A percentile compares a stretch with the other conserved stretches of the same genome.
These are phyloP conservation scores for Pseudogymnoascus sp. DNA, from an alignment of 2,329 filamentous ascomycete species.

Conservation along the genomic window DNA sequence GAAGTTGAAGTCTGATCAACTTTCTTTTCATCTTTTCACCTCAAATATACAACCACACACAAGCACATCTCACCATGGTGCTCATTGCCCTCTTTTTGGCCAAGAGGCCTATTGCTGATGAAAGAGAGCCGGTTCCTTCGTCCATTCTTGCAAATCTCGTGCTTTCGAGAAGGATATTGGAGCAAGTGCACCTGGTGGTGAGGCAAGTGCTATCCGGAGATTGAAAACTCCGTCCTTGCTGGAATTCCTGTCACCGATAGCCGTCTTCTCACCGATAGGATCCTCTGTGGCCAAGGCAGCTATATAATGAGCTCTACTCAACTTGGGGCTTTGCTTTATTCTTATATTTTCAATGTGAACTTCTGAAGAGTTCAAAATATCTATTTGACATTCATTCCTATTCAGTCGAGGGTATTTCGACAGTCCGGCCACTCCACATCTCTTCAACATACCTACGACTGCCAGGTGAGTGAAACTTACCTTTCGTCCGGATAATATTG, in stretches of 20 bases:
- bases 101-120: not conserved
- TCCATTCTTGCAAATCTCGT: not conserved
- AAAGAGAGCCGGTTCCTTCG: not conserved
- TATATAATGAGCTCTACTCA: not conserved
- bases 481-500: not conserved
- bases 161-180: not conserved
- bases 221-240: not conserved
- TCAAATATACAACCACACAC: not conserved
- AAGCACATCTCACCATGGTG: not conserved
- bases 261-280: not conserved
- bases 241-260: not conserved
- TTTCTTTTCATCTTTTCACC: no score
- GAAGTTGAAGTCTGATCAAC: not conserved
- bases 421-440: not conserved
- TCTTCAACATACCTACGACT: not conserved
- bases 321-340: not conserved
- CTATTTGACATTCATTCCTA: not conserved
- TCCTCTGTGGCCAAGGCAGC: not conserved
- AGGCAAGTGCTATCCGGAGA: not conserved
- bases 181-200: not conserved
- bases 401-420: not conserved
- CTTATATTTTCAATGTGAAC: not conserved
- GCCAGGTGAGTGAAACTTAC: not conserved
- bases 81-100: not conserved
- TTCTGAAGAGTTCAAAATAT: not conserved